phyloP scores from a whole-genome alignment of 108 stramenopile species.

The Cyclotella kingstonii region DNA sequence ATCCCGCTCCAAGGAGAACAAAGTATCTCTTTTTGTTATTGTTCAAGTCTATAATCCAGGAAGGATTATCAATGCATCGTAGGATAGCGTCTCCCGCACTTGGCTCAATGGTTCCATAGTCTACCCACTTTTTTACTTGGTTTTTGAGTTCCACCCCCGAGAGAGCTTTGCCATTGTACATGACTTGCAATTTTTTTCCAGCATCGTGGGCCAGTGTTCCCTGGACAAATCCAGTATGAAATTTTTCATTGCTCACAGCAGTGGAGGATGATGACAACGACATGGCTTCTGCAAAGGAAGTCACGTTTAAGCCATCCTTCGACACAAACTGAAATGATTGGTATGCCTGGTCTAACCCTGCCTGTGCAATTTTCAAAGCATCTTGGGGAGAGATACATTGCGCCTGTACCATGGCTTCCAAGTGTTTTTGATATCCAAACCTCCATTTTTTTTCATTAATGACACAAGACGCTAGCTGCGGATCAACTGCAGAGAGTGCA shows the following conservation, averaged over 20 bases:
- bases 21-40: slow-evolving; percentile 94
- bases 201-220: slow-evolving; percentile 48
- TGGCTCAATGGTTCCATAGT: slow-evolving; percentile 94
- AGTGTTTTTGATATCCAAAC: slow-evolving; percentile 90
- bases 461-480: slow-evolving; percentile 60
- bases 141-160: slow-evolving; percentile 73
- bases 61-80: slow-evolving; percentile 77
- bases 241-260: slow-evolving; percentile 71
- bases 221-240: slow-evolving; percentile 82
- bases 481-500: slow-evolving; percentile 80
- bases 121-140: slow-evolving; percentile 91
- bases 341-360: slow-evolving; percentile 89
- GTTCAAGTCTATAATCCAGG: slow-evolving; percentile 85
- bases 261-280: slow-evolving; percentile 55
- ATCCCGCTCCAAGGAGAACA: slow-evolving; percentile 95
- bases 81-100: slow-evolving; percentile 91
- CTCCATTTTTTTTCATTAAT: slow-evolving; percentile 70
- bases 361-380: slow-evolving; percentile 85
- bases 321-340: slow-evolving; percentile 91
- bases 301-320: slow-evolving; percentile 65
- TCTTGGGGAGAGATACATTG: slow-evolving; percentile 82
- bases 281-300: slow-evolving; percentile 85
- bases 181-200: slow-evolving; percentile 65
- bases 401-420: slow-evolving; percentile 78
- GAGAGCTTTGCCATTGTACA: slow-evolving; percentile 90